Evolutionary conservation across 2,329 filamentous ascomycete species (phyloP).

Genomic region (Cladophialophora immunda): DNA sequence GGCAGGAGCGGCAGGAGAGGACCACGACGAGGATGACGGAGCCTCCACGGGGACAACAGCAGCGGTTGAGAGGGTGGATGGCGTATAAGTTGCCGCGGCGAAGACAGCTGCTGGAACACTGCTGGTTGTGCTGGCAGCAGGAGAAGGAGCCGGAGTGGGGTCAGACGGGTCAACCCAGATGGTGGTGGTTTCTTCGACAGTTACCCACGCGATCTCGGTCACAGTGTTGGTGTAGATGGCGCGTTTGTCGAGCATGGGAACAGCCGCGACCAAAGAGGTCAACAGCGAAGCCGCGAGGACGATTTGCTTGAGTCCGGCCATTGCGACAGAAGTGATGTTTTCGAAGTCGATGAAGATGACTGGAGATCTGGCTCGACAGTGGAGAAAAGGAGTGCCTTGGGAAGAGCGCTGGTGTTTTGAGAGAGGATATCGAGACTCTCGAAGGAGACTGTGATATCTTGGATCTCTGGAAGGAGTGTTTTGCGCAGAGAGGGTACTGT

Average conservation of each 20-base stretch:
- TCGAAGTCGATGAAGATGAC: conserved; percentile 17
- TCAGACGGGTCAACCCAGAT: conserved; percentile 36
- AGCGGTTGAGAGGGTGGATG: conserved; percentile 29
- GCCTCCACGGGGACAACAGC: conserved; percentile 27
- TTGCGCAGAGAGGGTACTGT: conserved; percentile 21
- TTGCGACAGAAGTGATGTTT: conserved; percentile 27
- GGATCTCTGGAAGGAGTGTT: conserved; percentile 28
- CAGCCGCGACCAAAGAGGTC: conserved; percentile 34
- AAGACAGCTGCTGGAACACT: conserved; percentile 18
- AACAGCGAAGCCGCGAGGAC: conserved; percentile 38
- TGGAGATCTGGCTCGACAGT: conserved; percentile 39
- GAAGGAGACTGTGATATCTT: background rate
- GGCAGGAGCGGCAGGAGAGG: conserved; percentile 20
- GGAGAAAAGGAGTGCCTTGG: conserved; percentile 14
- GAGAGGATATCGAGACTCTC: background rate
- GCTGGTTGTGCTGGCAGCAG: conserved; percentile 17
- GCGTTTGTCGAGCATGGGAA: conserved; percentile 30
- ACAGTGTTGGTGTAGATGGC: conserved; percentile 33
- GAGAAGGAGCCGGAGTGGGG: conserved; percentile 22
- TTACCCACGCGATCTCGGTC: conserved; percentile 38
- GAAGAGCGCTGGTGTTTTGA: conserved; percentile 7
- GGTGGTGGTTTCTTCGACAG: conserved; percentile 39
- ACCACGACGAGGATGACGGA: conserved; percentile 22
- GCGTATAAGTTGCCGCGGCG: conserved; percentile 22
- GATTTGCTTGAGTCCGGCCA: conserved; percentile 39